phyloP scores from a whole-genome alignment of 177 flowering plant species.

The Vitis hybrid region DNA sequence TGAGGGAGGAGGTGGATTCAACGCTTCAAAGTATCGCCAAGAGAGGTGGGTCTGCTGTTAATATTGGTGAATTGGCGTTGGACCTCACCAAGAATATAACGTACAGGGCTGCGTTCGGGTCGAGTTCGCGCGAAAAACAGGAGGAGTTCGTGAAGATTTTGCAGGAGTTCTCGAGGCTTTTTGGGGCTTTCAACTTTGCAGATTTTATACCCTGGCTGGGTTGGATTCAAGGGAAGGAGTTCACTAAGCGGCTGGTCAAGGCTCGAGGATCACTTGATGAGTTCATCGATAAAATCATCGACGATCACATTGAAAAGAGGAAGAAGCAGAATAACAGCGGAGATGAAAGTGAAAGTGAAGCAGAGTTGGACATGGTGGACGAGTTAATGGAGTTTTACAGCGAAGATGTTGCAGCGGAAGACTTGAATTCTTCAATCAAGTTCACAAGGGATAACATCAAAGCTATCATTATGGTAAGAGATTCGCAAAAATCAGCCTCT shows the following conservation, averaged over 20 bases:
- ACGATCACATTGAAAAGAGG: constrained; percentile 53
- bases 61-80: constrained; percentile 55
- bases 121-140: constrained; percentile 37
- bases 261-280: constrained; percentile 52
- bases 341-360: constrained; percentile 7
- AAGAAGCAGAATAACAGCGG: background rate
- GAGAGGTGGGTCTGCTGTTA: constrained; percentile 30
- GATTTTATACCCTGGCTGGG: constrained; percentile 58
- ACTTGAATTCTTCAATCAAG: constrained; percentile 28
- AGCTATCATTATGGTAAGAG: constrained; percentile 54
- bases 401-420: constrained; percentile 31
- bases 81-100: constrained; percentile 44
- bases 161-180: constrained; percentile 69
- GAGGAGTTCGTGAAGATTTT: constrained; percentile 51
- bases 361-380: constrained; percentile 47
- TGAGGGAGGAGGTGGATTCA: constrained; percentile 54
- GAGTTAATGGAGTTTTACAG: constrained; percentile 47
- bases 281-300: constrained; percentile 63
- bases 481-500: background rate
- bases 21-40: constrained; percentile 20
- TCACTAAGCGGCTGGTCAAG: constrained; percentile 33
- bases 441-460: constrained; percentile 56
- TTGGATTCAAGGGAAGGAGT: constrained; percentile 34
- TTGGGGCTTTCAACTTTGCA: constrained; percentile 61
- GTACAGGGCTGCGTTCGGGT: constrained; percentile 64